These are phyloP conservation scores for Suhomyces anneliseae DNA, from an alignment of 1,139 yeast species.

Conservation along the genomic window DNA sequence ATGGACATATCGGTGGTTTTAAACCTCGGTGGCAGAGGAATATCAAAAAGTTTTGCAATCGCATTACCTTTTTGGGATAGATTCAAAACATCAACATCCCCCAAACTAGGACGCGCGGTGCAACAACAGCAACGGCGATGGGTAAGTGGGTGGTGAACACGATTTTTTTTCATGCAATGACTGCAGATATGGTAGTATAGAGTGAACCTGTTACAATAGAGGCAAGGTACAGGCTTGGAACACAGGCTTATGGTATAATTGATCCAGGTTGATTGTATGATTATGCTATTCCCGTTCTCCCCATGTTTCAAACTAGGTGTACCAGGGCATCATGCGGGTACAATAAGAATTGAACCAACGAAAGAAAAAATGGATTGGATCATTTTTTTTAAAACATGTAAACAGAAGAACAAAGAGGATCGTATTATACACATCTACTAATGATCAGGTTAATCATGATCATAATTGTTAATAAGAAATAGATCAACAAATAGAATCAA, in stretches of 20 bases:
- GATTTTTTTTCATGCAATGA: no score
- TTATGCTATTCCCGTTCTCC: background rate
- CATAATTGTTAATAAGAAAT: no score
- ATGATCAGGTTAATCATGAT: no score
- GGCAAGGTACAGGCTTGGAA: background rate
- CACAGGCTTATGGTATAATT: background rate
- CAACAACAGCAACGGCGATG: constrained; percentile 2
- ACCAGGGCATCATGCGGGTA: background rate
- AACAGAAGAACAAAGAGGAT: no score
- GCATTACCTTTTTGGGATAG: background rate
- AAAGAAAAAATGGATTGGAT: no score
- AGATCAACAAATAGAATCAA: no score
- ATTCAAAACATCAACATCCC: constrained; percentile 1
- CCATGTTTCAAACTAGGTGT: background rate
- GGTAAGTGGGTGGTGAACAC: background rate
- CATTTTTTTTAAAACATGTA: no score
- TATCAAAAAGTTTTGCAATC: background rate
- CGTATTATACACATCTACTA: no score
- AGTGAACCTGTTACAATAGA: no score
- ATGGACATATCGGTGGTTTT: background rate
- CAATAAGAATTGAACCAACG: background rate
- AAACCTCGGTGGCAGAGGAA: background rate
- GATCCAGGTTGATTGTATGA: background rate
- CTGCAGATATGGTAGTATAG: no score
- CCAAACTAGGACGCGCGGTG: constrained; percentile 5